phyloP scores from a whole-genome alignment of 2,329 filamentous ascomycete genomes.

The Coniochaeta prunicola region DNA sequence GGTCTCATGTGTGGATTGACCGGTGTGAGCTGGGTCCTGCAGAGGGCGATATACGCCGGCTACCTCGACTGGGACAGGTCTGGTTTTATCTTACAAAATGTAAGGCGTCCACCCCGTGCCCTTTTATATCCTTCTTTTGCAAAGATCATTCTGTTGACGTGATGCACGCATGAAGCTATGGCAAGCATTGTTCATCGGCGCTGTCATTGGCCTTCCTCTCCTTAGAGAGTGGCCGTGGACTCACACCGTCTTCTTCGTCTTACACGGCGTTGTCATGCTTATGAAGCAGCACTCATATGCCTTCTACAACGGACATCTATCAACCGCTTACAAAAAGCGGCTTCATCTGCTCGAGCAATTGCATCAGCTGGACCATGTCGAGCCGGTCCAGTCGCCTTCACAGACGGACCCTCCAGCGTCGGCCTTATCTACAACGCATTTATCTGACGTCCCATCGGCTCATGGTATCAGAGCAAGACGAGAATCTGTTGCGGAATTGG shows the following conservation, averaged over 20 bases:
- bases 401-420: constrained; percentile 31
- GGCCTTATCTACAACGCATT: constrained; percentile 37
- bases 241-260: constrained; percentile 69
- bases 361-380: constrained; percentile 48
- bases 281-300: constrained; percentile 82
- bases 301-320: constrained; percentile 72
- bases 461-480: constrained; percentile 32
- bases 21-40: constrained; percentile 57
- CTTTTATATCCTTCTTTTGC: neutral
- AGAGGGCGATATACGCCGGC: constrained; percentile 51
- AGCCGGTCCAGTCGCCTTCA: constrained; percentile 36
- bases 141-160: neutral
- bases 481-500: constrained; percentile 23
- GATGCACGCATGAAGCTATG: constrained; percentile 40
- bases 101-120: constrained; percentile 25
- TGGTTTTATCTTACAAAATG: constrained; percentile 69
- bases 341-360: constrained; percentile 38
- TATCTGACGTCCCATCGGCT: constrained; percentile 32
- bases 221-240: constrained; percentile 77
- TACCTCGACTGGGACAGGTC: constrained; percentile 58
- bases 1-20: constrained; percentile 62
- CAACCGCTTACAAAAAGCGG: constrained; percentile 47
- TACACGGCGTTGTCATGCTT: constrained; percentile 67
- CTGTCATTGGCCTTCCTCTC: constrained; percentile 58
- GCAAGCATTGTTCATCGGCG: constrained; percentile 58